A percentile compares a stretch with the other conserved stretches of the same genome.
phyloP scores from a whole-genome alignment of 2,329 filamentous ascomycete species.

The Scedosporium boydii region DNA sequence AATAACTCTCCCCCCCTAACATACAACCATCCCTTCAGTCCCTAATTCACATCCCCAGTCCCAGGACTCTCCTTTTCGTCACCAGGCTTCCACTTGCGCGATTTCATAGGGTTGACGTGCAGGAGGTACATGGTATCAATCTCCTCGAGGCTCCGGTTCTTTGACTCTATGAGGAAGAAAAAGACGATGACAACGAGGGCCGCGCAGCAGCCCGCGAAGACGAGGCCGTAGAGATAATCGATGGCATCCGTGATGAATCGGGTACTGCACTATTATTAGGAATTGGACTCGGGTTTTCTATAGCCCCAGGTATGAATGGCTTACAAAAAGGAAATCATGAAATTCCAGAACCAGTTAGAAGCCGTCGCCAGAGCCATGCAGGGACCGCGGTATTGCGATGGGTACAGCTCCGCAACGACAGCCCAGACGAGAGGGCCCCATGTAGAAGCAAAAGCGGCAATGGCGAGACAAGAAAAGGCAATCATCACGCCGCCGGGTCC shows the following conservation, averaged over 20 bases:
- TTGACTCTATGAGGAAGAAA: slow-evolving; percentile 67
- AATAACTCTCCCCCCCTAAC: too few relatives aligned
- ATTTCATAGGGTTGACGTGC: slow-evolving; percentile 39
- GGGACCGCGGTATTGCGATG: slow-evolving; percentile 42
- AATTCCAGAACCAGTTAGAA: slow-evolving; percentile 59
- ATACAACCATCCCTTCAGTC: too few relatives aligned
- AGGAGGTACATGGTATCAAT: slow-evolving; percentile 66
- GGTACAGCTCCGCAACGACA: slow-evolving; percentile 55
- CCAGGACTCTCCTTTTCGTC: slow-evolving; percentile 3
- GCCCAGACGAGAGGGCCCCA: slow-evolving; percentile 65
- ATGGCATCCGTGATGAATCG: slow-evolving; percentile 65
- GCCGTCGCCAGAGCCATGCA: slow-evolving; percentile 48
- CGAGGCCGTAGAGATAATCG: slow-evolving; percentile 60
- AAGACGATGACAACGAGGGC: slow-evolving; percentile 56
- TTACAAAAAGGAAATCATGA: slow-evolving; percentile 41
- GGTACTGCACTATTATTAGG: slow-evolving; percentile 32
- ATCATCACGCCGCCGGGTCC: slow-evolving; percentile 51
- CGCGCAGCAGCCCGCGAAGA: slow-evolving; percentile 60
- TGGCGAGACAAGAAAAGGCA: slow-evolving; percentile 60
- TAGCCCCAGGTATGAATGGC: slow-evolving; percentile 7
- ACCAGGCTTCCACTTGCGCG: slow-evolving; percentile 22
- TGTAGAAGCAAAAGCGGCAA: slow-evolving; percentile 56
- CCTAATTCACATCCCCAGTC: neutral
- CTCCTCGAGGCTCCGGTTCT: slow-evolving; percentile 63
- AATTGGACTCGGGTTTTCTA: neutral